Conservation (phyloP, 2,329 filamentous ascomycete species). For the Thielaviopsis punctulata region DNA sequence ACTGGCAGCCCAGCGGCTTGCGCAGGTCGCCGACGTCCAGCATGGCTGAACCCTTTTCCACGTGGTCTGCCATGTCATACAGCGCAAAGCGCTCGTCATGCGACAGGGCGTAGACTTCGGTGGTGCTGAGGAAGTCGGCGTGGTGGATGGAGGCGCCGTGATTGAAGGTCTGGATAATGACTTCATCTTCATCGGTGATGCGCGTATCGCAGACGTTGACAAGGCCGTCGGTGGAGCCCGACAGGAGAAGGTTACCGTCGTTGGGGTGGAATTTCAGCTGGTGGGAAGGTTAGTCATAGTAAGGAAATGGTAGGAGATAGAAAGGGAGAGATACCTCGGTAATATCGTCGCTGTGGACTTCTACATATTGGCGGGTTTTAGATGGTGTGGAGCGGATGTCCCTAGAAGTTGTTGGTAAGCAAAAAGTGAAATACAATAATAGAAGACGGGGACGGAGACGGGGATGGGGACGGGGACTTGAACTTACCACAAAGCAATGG, state of each 20-base stretch:
- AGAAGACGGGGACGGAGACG: no score
- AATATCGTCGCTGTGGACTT: conserved; percentile 51
- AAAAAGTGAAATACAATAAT: neutral
- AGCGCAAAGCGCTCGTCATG: conserved; percentile 65
- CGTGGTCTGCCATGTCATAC: conserved; percentile 49
- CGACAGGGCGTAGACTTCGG: conserved; percentile 53
- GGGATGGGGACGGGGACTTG: neutral
- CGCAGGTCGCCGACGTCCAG: conserved; percentile 53
- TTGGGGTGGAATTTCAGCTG: conserved; percentile 37
- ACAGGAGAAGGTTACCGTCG: conserved; percentile 45
- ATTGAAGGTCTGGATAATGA: conserved; percentile 62
- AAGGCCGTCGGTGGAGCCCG: conserved; percentile 64
- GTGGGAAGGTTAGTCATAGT: neutral
- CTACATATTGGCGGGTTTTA: conserved; percentile 37
- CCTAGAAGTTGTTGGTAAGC: conserved; percentile 22
- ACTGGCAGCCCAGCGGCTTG: conserved; percentile 49
- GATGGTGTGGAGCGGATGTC: conserved; percentile 35
- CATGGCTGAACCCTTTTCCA: conserved; percentile 38
- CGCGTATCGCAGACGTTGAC: conserved; percentile 60
- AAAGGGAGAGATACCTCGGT: conserved; percentile 26
- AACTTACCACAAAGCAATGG: conserved; percentile 41
- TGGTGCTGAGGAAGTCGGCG: conserved; percentile 49
- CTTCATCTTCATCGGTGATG: conserved; percentile 58
- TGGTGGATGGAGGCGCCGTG: conserved; percentile 58
- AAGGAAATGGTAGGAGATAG: conserved; percentile 16